Base-by-base conservation (phyloP, 495 filamentous ascomycete species). In the Tuber calosporum region DNA sequence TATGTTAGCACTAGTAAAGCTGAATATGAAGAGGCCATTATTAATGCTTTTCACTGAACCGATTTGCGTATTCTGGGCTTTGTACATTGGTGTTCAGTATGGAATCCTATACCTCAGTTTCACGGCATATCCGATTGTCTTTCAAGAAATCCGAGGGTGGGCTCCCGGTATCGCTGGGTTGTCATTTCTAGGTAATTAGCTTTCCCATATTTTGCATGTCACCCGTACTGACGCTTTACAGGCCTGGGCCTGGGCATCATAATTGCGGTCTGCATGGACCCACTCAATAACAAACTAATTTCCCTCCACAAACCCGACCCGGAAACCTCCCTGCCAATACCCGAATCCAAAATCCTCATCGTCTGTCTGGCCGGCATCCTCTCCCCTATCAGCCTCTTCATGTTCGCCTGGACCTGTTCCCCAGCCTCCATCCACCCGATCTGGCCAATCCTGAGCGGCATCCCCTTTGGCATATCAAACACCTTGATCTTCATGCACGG, bases 61-160 rank as follows among this genome's bases (percentile, higher is more conserved):
- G 0, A 96, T 96, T 81, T 85, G 85, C 74, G 86, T 89, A 81
- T 94, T 93, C 81, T 93, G 92, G 87, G 89, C 94, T 78, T 78
- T 89, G 58, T 91, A 90, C 75, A 87, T 90, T 71, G 87, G 87
- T 17, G 78, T 87, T 66, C 83, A 88, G 39, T 88, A 89, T 82
- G 89, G 86, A 36, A 92, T 93, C 68, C 84, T 95, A 0, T 95
- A 95, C 81, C 86, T 95, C 43, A 93, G 91, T 83, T 96, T 97
- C 83, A 88, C 92, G 40, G 91, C 91, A 30, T 89, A 88, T 77
- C 93, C 93, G 5, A 90, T 94, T 72, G 89, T 96, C 71, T 96
- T 91, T 83, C 84, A 87, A 40, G 80, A 87, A 34, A 77, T 88
- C 72, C 90, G 92, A 45, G 88, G 88, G 77, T 96, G 92, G 93